A percentile compares a stretch with the other conserved stretches of the same genome.
phyloP scores from a whole-genome alignment of 331 rosid species.

The Quercus lobata region DNA sequence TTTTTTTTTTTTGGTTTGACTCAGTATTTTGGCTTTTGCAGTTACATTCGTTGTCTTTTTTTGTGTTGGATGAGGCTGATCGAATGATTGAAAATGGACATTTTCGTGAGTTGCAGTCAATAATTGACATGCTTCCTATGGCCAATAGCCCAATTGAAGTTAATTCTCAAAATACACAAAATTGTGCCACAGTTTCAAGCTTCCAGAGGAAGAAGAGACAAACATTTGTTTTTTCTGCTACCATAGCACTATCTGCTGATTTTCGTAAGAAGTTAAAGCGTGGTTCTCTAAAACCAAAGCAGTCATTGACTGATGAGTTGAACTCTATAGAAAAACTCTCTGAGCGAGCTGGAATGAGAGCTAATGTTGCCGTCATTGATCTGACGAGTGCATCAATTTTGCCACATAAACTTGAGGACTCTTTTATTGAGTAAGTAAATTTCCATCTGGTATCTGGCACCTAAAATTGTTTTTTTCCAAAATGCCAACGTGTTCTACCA shows the following conservation, averaged over 20 bases:
- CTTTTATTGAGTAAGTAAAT: constrained; percentile 78
- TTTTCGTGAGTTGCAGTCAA: constrained; percentile 86
- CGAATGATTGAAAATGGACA: constrained; percentile 93
- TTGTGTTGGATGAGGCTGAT: constrained; percentile 98
- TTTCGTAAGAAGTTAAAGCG: constrained; percentile 90
- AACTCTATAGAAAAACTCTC: constrained; percentile 86
- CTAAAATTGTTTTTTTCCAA: constrained; percentile 5
- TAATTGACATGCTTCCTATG: constrained; percentile 89
- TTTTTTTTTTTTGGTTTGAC: constrained; percentile 13
- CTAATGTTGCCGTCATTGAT: constrained; percentile 86
- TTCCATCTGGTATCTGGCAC: constrained; percentile 13
- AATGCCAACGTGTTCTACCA: not conserved
- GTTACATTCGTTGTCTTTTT: constrained; percentile 88
- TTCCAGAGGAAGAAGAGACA: constrained; percentile 87
- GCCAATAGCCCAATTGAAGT: constrained; percentile 37
- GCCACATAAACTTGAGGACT: constrained; percentile 85
- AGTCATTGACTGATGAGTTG: constrained; percentile 53
- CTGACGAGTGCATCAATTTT: constrained; percentile 73
- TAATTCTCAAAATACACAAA: constrained; percentile 42
- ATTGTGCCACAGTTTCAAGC: constrained; percentile 48
- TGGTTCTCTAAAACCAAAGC: constrained; percentile 47
- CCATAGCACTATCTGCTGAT: constrained; percentile 84
- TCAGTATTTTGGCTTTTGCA: constrained; percentile 39
- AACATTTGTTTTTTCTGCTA: constrained; percentile 95
- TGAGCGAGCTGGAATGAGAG: constrained; percentile 88